These are phyloP conservation scores for Fusarium sp. DNA, from an alignment of 2,329 filamentous ascomycete species.

Conservation along the genomic window DNA sequence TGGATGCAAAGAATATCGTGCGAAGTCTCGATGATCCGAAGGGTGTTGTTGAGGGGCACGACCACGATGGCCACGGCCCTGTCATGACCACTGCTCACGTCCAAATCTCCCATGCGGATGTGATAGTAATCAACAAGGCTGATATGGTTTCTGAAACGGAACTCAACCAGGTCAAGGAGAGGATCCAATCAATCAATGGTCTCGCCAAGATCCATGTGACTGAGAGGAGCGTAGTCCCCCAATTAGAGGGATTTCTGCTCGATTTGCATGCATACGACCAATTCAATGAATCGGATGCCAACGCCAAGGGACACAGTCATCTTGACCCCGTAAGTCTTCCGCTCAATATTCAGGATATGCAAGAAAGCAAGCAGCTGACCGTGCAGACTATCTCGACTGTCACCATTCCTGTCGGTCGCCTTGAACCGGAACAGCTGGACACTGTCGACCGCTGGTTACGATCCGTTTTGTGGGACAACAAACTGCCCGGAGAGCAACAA, in stretches of 20 bases:
- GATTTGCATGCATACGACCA: constrained; percentile 94
- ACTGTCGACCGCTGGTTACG: constrained; percentile 84
- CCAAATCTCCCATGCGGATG: constrained; percentile 96
- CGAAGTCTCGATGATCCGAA: constrained; percentile 80
- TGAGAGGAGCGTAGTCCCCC: constrained; percentile 79
- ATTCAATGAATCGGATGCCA: constrained; percentile 77
- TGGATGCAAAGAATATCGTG: constrained; percentile 94
- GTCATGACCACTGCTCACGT: constrained; percentile 92
- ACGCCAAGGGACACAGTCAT: constrained; percentile 85
- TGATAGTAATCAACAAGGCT: constrained; percentile 92
- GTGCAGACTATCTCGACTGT: constrained; percentile 84
- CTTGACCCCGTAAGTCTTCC: constrained; percentile 77
- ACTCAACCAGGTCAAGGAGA: constrained; percentile 73
- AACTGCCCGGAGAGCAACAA: constrained; percentile 61
- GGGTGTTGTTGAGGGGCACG: constrained; percentile 63
- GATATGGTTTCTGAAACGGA: constrained; percentile 81
- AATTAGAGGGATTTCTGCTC: constrained; percentile 85
- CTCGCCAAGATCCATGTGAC: constrained; percentile 87
- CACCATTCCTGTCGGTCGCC: constrained; percentile 72
- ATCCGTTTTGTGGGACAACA: constrained; percentile 83
- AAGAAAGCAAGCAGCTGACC: constrained; percentile 27
- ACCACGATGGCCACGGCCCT: constrained; percentile 68
- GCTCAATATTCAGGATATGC: neutral
- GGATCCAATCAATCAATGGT: constrained; percentile 88
- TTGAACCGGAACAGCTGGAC: constrained; percentile 68